Conservation (phyloP, 495 filamentous ascomycete species). For the Aspergillus leporis region DNA sequence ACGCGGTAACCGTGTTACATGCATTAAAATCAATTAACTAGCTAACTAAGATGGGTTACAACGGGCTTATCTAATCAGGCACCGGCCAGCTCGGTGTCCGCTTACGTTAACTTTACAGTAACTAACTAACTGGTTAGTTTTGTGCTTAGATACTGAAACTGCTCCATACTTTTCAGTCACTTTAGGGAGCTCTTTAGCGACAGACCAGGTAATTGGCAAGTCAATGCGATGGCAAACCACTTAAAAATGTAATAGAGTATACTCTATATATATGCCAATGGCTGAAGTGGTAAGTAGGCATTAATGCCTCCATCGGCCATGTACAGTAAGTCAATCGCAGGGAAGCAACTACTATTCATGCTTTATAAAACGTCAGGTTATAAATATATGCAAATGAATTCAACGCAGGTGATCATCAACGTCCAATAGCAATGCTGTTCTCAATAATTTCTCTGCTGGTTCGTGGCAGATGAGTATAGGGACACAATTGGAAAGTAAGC, state of each 20-base stretch:
- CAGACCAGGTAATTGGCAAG: too few relatives aligned
- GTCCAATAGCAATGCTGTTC: slow-evolving; percentile 8
- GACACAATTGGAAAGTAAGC: background rate
- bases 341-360: background rate
- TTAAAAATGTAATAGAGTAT: too few relatives aligned
- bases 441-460: slow-evolving; percentile 4
- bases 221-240: too few relatives aligned
- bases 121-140: too few relatives aligned
- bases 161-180: too few relatives aligned
- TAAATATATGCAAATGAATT: slow-evolving; percentile 4
- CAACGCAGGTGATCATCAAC: slow-evolving; percentile 2
- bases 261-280: background rate
- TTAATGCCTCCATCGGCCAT: background rate
- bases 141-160: too few relatives aligned
- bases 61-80: slow-evolving; percentile 28
- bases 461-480: slow-evolving; percentile 1
- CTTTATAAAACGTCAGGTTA: slow-evolving; percentile 13
- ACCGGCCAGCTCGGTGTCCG: too few relatives aligned
- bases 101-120: too few relatives aligned
- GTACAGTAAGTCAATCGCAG: background rate
- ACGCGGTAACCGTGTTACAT: slow-evolving; percentile 17
- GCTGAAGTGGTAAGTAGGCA: background rate
- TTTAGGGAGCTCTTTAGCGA: too few relatives aligned
- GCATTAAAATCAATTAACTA: too few relatives aligned
- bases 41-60: background rate